Evolutionary conservation across 257 asterid genomes (phyloP).

Genomic region (Nicotiana tabacum): DNA sequence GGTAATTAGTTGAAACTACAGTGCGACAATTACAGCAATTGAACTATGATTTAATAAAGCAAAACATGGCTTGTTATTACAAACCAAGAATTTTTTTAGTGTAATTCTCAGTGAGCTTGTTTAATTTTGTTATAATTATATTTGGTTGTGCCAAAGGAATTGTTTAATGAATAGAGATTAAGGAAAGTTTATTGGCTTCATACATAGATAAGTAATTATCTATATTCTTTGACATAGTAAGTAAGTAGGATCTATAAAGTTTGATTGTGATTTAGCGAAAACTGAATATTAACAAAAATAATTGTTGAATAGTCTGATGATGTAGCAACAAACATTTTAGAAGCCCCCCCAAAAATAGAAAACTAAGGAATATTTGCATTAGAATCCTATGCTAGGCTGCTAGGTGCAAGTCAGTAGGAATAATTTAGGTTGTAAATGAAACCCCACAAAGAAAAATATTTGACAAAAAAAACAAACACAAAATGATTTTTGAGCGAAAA

Average conservation of each 20-base stretch:
- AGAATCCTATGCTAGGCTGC: background rate
- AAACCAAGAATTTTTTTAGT: too few species aligned
- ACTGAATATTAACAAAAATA: background rate
- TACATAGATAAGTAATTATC: background rate
- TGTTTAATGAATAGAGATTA: background rate
- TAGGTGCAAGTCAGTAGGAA: background rate
- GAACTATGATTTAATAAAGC: too few species aligned
- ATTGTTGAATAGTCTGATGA: conserved; percentile 2
- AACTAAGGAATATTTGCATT: background rate
- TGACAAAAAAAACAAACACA: background rate
- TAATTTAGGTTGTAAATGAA: background rate
- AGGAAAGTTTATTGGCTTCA: background rate
- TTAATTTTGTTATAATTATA: background rate
- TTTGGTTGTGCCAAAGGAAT: background rate
- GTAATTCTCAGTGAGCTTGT: background rate
- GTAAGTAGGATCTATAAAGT: background rate
- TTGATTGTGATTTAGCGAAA: background rate
- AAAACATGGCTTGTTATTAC: too few species aligned
- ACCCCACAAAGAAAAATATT: background rate
- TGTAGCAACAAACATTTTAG: background rate
- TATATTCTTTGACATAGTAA: background rate
- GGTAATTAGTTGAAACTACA: too few species aligned
- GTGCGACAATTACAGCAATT: too few species aligned
- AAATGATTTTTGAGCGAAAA: background rate
- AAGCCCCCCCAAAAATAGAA: background rate